phyloP scores from a whole-genome alignment of 2,329 filamentous ascomycete genomes.

The Penicillium verrucosum region DNA sequence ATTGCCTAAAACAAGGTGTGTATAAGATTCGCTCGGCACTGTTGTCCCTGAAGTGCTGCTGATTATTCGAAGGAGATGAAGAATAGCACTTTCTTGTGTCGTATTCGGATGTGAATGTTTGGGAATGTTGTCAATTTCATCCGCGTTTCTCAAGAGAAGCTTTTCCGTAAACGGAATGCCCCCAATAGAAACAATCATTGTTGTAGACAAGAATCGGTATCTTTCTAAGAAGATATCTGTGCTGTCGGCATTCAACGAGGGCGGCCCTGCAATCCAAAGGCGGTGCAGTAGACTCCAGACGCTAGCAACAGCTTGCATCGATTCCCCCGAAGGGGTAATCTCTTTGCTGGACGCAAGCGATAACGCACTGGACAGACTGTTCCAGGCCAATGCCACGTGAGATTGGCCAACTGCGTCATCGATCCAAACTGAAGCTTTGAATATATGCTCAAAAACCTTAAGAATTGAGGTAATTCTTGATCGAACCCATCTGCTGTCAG shows the following conservation, averaged over 20 bases:
- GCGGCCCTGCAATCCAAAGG: slow-evolving; percentile 61
- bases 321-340: slow-evolving; percentile 81
- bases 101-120: slow-evolving; percentile 29
- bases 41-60: slow-evolving; percentile 19
- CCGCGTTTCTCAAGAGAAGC: slow-evolving; percentile 51
- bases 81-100: slow-evolving; percentile 35
- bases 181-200: slow-evolving; percentile 52
- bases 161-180: slow-evolving; percentile 51
- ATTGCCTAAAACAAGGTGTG: slow-evolving; percentile 27
- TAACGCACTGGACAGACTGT: slow-evolving; percentile 59
- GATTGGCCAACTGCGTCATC: slow-evolving; percentile 40
- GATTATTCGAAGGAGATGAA: slow-evolving; percentile 40
- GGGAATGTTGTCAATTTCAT: slow-evolving; percentile 46
- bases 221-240: slow-evolving; percentile 46
- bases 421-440: slow-evolving; percentile 51
- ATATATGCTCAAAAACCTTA: slow-evolving; percentile 53
- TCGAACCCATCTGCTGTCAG: slow-evolving; percentile 86
- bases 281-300: slow-evolving; percentile 67
- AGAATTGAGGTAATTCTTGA: slow-evolving; percentile 67
- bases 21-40: slow-evolving; percentile 27
- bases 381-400: slow-evolving; percentile 58
- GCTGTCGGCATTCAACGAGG: slow-evolving; percentile 33
- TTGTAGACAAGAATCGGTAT: slow-evolving; percentile 51
- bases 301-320: slow-evolving; percentile 72
- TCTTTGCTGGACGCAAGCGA: slow-evolving; percentile 70